Conservation (phyloP, 192 early-diverging fungal species). For the Linnemannia zychae region DNA sequence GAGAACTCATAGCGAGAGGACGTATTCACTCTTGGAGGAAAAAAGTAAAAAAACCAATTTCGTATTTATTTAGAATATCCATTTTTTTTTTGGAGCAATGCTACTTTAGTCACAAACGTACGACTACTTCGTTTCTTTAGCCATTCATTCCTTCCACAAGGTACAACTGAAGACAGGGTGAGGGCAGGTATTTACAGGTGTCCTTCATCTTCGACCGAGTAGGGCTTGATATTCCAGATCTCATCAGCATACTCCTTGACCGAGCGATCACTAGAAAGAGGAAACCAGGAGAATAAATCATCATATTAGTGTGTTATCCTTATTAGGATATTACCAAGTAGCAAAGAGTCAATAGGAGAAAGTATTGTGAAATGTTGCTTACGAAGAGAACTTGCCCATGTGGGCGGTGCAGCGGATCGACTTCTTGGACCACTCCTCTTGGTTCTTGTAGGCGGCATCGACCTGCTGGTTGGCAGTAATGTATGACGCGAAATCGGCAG, state of each 20-base stretch:
- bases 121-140: too few relatives aligned
- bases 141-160: too few relatives aligned
- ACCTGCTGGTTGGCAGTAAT: constrained; percentile 83
- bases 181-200: constrained; percentile 17
- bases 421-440: constrained; percentile 87
- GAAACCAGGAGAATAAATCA: background rate
- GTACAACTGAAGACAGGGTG: background rate
- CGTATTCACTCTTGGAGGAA: too few relatives aligned
- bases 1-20: too few relatives aligned
- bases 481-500: constrained; percentile 90
- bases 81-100: too few relatives aligned
- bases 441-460: constrained; percentile 90
- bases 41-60: too few relatives aligned
- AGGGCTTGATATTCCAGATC: constrained; percentile 90
- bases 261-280: constrained; percentile 70
- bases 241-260: constrained; percentile 94
- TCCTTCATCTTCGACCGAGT: constrained; percentile 50
- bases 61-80: too few relatives aligned
- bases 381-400: constrained; percentile 96
- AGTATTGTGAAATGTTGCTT: constrained; percentile 33
- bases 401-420: constrained; percentile 90
- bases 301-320: too few relatives aligned
- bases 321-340: too few relatives aligned
- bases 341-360: background rate
- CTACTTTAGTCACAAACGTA: too few relatives aligned